These are phyloP conservation scores for Chondrostereum purpureum DNA, from an alignment of 1,284 basidiomycete genomes.

Conservation along the genomic window DNA sequence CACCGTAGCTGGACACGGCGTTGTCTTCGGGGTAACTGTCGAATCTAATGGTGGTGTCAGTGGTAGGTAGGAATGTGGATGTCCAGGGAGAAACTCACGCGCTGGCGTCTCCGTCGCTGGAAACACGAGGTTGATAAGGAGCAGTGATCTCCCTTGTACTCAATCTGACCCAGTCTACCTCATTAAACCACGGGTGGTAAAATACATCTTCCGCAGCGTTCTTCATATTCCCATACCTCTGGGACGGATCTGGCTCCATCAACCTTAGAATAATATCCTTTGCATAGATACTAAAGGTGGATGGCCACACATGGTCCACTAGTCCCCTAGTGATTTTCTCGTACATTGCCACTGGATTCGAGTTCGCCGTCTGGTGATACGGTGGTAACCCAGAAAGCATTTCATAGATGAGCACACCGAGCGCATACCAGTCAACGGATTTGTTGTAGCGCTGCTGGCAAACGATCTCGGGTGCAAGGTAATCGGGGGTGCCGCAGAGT, in stretches of 20 bases:
- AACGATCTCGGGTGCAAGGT: conserved; percentile 90
- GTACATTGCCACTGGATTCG: conserved; percentile 63
- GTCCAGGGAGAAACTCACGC: conserved; percentile 49
- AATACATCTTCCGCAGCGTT: conserved; percentile 95
- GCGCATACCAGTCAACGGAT: conserved; percentile 97
- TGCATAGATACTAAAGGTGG: conserved; percentile 76
- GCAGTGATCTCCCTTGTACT: conserved; percentile 86
- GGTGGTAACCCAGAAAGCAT: conserved; percentile 89
- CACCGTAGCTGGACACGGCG: conserved; percentile 51
- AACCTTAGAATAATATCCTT: conserved; percentile 88
- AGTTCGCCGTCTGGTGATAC: conserved; percentile 51
- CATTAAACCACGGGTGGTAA: conserved; percentile 92
- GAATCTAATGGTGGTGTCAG: conserved; percentile 41
- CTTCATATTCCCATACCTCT: conserved; percentile 89
- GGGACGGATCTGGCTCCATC: conserved; percentile 85
- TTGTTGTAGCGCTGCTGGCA: conserved; percentile 94
- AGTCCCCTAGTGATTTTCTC: conserved; percentile 81
- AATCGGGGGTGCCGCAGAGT: conserved; percentile 96
- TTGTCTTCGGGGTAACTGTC: conserved; percentile 73
- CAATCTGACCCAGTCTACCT: conserved; percentile 92
- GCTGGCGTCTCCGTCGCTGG: conserved; percentile 83
- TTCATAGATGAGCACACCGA: conserved; percentile 95
- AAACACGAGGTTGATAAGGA: conserved; percentile 89
- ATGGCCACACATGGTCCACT: conserved; percentile 74
- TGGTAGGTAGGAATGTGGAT: conserved; percentile 5